These are phyloP conservation scores for Penicillium sp. DNA, from an alignment of 2,329 filamentous ascomycete species.

Conservation along the genomic window DNA sequence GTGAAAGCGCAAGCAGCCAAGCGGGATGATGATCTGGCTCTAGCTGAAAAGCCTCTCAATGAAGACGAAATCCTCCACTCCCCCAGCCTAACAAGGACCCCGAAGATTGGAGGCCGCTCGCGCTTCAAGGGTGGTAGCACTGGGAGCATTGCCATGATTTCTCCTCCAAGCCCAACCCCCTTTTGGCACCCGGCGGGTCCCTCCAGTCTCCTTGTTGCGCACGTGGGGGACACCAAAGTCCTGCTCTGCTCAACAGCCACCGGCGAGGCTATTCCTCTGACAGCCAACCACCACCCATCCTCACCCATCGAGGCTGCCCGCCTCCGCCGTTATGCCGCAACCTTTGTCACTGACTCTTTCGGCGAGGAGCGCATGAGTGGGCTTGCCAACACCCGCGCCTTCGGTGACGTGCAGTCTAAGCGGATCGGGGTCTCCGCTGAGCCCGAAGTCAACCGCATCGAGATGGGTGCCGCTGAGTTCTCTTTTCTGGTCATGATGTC, in stretches of 20 bases:
- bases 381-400: conserved; percentile 88
- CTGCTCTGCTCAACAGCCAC: conserved; percentile 84
- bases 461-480: conserved; percentile 80
- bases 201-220: conserved; percentile 79
- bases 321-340: conserved; percentile 79
- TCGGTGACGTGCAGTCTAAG: conserved; percentile 90
- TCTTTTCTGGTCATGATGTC: conserved; percentile 84
- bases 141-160: conserved; percentile 84
- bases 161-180: conserved; percentile 83
- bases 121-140: conserved; percentile 95
- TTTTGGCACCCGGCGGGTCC: conserved; percentile 93
- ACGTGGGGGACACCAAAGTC: conserved; percentile 91
- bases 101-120: conserved; percentile 66
- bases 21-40: conserved; percentile 67
- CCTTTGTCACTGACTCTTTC: conserved; percentile 92
- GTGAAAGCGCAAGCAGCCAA: conserved; percentile 84
- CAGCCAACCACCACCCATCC: conserved; percentile 90
- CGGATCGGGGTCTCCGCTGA: conserved; percentile 92
- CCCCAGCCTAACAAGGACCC: conserved; percentile 48
- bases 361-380: conserved; percentile 94
- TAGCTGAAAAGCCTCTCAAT: conserved; percentile 77
- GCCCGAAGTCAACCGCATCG: conserved; percentile 78
- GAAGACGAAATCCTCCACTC: conserved; percentile 77
- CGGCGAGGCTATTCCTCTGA: conserved; percentile 76
- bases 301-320: conserved; percentile 79